Conservation (phyloP, 768 basidiomycete genomes). For the Amanita polypyramis region DNA sequence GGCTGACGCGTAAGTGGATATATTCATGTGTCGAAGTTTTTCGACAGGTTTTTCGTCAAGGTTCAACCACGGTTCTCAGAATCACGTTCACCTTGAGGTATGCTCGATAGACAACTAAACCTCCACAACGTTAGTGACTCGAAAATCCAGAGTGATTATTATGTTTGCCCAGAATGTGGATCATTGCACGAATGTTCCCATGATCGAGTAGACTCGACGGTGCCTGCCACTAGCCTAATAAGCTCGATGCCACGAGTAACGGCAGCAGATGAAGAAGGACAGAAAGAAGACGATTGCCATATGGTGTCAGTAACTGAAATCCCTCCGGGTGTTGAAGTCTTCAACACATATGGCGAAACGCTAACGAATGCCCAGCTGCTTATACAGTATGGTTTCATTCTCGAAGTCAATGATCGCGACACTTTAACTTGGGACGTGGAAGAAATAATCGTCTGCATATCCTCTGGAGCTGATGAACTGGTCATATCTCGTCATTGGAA, state of each 20-base stretch:
- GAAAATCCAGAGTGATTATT: constrained; percentile 47
- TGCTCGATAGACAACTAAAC: constrained; percentile 5
- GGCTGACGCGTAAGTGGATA: constrained; percentile 59
- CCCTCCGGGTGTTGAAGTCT: constrained; percentile 43
- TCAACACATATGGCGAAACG: constrained; percentile 68
- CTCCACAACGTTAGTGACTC: background rate
- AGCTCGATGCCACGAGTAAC: background rate
- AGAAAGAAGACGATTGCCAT: constrained; percentile 42
- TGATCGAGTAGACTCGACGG: constrained; percentile 28
- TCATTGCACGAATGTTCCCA: constrained; percentile 60
- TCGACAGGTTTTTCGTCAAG: constrained; percentile 23
- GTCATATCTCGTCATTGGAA: background rate
- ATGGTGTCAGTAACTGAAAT: constrained; percentile 57
- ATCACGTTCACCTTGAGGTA: constrained; percentile 71
- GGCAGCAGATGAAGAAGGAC: constrained; percentile 8
- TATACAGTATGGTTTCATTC: constrained; percentile 59
- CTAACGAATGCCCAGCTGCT: constrained; percentile 59
- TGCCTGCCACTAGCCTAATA: constrained; percentile 4
- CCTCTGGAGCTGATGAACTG: constrained; percentile 2
- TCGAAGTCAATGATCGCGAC: constrained; percentile 69
- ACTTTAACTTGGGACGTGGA: constrained; percentile 31
- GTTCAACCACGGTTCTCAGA: constrained; percentile 63
- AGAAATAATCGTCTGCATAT: constrained; percentile 18
- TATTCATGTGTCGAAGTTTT: constrained; percentile 5
- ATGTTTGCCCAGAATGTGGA: constrained; percentile 67